phyloP scores from a whole-genome alignment of 1,139 yeast species.

The Sugiyamaella japonica region DNA sequence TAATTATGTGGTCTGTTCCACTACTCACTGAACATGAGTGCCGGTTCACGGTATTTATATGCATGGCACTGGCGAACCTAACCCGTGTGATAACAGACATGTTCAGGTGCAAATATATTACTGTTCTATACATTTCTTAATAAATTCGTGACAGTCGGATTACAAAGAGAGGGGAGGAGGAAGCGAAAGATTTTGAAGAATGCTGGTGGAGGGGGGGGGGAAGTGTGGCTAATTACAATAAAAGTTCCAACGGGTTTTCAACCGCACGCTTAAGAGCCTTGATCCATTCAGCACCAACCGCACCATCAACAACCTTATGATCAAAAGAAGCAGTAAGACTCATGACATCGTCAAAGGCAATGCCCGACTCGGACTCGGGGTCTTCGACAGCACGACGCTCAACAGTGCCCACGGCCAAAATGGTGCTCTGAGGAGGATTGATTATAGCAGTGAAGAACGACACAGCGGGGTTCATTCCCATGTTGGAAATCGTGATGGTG shows the following conservation, averaged over 20 bases:
- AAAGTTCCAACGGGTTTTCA: slow-evolving; percentile 94
- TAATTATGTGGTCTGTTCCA: no score
- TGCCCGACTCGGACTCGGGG: slow-evolving; percentile 84
- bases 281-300: slow-evolving; percentile 96
- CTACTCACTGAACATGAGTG: no score
- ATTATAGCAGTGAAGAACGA: slow-evolving; percentile 90
- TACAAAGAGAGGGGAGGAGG: slow-evolving; percentile 2
- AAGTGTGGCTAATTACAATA: slow-evolving; percentile 51
- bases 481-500: slow-evolving; percentile 94
- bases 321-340: slow-evolving; percentile 95
- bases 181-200: background rate
- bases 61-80: background rate
- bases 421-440: slow-evolving; percentile 96
- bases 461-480: slow-evolving; percentile 98
- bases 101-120: background rate
- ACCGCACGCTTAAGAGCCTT: slow-evolving; percentile 85
- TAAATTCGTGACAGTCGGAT: slow-evolving; percentile 11
- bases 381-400: slow-evolving; percentile 94
- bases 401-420: slow-evolving; percentile 90
- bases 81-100: background rate
- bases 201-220: background rate
- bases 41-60: no score
- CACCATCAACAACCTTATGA: slow-evolving; percentile 97
- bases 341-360: slow-evolving; percentile 87
- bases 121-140: slow-evolving; percentile 12